Evolutionary conservation across 495 filamentous ascomycete genomes (phyloP), one percentile per base, ranked within the genome.

Genomic region (Neurospora sp.): DNA sequence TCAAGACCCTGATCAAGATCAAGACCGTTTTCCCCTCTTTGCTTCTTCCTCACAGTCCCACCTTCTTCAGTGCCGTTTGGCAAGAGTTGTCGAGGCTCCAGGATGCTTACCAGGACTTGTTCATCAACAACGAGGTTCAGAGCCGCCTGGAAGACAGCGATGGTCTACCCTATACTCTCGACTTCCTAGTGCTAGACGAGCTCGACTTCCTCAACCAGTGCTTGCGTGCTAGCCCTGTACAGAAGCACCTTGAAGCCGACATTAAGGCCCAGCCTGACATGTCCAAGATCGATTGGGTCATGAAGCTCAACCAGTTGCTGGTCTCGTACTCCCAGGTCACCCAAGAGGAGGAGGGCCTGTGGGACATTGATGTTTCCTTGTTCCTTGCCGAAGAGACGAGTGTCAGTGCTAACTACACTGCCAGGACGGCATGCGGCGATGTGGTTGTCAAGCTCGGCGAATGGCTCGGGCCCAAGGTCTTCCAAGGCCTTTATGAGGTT

Each of bases 381-480:
- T 99, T 96, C 81, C 86, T 99, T 38, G 94, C 94, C 0, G 96
- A 99, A 78, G 96, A 99, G 81, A 95, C 93, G 3, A 93, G 93
- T 14, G 91, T 98, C 69, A 97, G 94, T n/a, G 91, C 94, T 35
- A 98, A 98, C 78, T 99, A 97, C 80, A 97, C 95, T 3, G 92
- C 96, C 38, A 88, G 96, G 69, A 96, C 92, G 14, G 95, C 95
- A 69, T 94, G 93, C 76, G 94, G 94, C 38, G 95, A 97, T 78
- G 84, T 98, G 37, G 86, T 96, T 9, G 91, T 97, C 79, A 98
- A 97, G 82, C 83, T 97, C n/a, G 93, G 92, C 31, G 94, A 97
- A 80, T 97, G 94, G 92, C 86, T 96, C 42, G 87, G 88, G 72
- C 82, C 85, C 38, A 84, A 86, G 35, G 89, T 92, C 3, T 83